Base-by-base conservation (phyloP, 2,329 filamentous ascomycete genomes). In the Penicillium sp. region DNA sequence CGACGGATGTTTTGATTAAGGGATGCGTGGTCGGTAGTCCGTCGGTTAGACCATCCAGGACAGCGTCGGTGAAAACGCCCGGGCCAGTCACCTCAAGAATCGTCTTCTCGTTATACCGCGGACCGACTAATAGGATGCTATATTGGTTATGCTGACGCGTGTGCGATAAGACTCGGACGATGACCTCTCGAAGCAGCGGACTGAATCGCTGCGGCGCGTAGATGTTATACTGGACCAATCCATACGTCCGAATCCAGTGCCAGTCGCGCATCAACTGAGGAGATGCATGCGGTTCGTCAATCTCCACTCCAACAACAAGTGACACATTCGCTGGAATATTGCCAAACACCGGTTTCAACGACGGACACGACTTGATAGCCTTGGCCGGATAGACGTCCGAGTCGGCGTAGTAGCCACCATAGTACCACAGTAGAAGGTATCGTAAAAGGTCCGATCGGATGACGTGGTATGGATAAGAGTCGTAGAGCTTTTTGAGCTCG, bases 381-480 rank as follows among this genome's bases (percentile, higher is more conserved):
- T 60, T 65, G 0, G 64, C 67, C 2, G 75, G 74, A 35, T 64
- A 71, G 17, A 75, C 64, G 35, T 77, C 75, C 26, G 71, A 69
- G 35, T 77, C 75, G 13, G 74, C 70, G 47, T 76, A 77, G 61
- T 73, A 76, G 30, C 75, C 75, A 13, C 75, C 75, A 29, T 71
- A 69, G 58, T 76, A 75, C 73, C 75, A 77, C 5, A 77, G 60
- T 3, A 77, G 61, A 4, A 77, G 65, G 49, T 77, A 77, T 17
- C 75, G 74, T 13, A 80, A 64, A 66, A 80, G 23, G 75, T 88
- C 47, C 81, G 87, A 46, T 81, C 86, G 5, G 73, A 82, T 62
- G 73, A 84, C 64, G 76, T 83, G 15, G 79, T 89, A 66, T 0
- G 74, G 74, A 35, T 75, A 76, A 44, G 71, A 70, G 35, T 70